These are phyloP conservation scores for Salvia hispanica DNA, from an alignment of 257 asterid species.

Conservation along the genomic window DNA sequence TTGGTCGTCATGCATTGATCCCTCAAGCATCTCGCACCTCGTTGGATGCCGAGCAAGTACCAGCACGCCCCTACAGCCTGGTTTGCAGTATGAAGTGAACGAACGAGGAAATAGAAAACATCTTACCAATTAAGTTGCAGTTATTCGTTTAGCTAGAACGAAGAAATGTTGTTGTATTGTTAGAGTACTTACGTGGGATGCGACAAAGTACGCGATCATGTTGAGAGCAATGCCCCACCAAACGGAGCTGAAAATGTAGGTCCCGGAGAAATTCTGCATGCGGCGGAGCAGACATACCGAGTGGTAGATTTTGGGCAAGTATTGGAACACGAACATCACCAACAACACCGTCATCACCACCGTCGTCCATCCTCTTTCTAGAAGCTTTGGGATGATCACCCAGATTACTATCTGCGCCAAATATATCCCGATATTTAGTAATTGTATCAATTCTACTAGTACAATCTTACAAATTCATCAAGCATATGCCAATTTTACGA, in stretches of 20 bases:
- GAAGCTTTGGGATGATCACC: conserved; percentile 66
- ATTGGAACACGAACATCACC: conserved; percentile 71
- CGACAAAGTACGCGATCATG: conserved; percentile 91
- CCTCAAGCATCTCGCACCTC: conserved; percentile 68
- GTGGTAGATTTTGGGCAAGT: conserved; percentile 90
- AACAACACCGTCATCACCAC: conserved; percentile 71
- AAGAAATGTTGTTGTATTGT: not conserved
- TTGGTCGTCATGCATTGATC: conserved; percentile 42
- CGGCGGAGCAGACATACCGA: conserved; percentile 79
- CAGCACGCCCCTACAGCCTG: conserved; percentile 88
- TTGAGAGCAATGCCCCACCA: conserved; percentile 99
- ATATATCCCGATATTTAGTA: too few species aligned
- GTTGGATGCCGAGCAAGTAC: conserved; percentile 75
- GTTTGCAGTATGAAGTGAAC: too few species aligned
- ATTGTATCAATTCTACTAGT: too few species aligned
- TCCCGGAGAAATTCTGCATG: conserved; percentile 79
- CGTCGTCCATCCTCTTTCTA: conserved; percentile 71
- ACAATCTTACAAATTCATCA: too few species aligned
- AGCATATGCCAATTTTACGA: too few species aligned
- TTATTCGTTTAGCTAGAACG: too few species aligned
- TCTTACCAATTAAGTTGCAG: too few species aligned
- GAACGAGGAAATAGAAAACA: too few species aligned
- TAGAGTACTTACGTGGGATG: conserved; percentile 71
- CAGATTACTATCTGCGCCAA: conserved; percentile 73
- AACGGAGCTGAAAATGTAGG: conserved; percentile 79